Base-by-base conservation (phyloP, 352 stramenopile genomes). In the Phytophthora quininea region DNA sequence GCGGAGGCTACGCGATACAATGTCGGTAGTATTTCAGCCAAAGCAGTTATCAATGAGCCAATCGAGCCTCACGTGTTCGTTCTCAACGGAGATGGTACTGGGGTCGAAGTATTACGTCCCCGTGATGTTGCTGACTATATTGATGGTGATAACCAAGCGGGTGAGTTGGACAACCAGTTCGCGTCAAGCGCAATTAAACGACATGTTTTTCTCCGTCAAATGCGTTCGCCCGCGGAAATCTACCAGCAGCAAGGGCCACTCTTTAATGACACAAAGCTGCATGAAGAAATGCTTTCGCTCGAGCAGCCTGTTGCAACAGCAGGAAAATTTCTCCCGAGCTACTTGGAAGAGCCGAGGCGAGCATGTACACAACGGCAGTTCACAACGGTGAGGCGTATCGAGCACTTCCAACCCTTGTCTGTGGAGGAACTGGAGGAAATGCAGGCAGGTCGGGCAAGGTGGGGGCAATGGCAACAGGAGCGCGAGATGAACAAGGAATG, bases 41-140 rank as follows among this genome's bases (percentile, higher is more conserved):
- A 73, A 62, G 79, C 84, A 29, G 79, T 91, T 9, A 88, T 92
- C 55, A 93, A 90, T 47, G 79, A 93, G 32, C 85, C 85, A 2
- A 92, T 95, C 10, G 64, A 91, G 53, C 88, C 88, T 14, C 77
- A 86, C 42, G 32, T 93, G 50, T 84, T 95, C 32, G 45, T 93
- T 45, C 65, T 95, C 14, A 74, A 89, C n/a, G 88, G 88, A 35
- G 81, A 95, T 54, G 88, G 88, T 8, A 91, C 82, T 0, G 88
- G 80, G 1, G 24, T 62, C 1, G 88, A 95, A 53, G 57, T 93
- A 9, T 32, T 93, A 46, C 69, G 80, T 54, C 82, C 83, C 11
- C 69, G 51, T 4, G 87, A 95, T 37, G 62, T 80, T 27, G 59
- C 50, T 4, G 60, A 79, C 10, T 88, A 64, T 31, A 38, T 84